Evolutionary conservation across 306 rosid species (phyloP), one percentile per base, ranked within the genome.

Genomic region (Styphnolobium japonicum): DNA sequence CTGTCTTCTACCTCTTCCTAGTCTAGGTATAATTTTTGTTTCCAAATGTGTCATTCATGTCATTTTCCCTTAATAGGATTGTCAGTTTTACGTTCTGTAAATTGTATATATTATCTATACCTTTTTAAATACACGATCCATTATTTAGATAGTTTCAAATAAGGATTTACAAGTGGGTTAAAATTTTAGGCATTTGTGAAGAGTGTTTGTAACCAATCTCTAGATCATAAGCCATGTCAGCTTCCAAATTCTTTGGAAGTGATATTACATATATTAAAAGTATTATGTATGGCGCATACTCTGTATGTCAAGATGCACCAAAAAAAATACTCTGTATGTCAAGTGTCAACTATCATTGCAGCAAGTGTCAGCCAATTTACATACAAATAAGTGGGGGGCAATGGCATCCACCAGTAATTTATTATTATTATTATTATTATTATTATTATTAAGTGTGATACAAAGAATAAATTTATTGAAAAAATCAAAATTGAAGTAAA

Each of bases 91-190:
- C 27, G 3, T 69, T 52, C 16, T 72, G 84, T 80, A 86, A 79
- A 71, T 76, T 91, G 76, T 86, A 81, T 86, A 63, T 76, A 87
- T 79, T 79, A 73, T 61, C 4, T 66, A 43, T 58, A 56, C 65
- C 72, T 25, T 74, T 40, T 74, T 29, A 75, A 63, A 69, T 56
- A 65, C 71, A 49, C 6, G 43, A 21, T 45, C 36, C 81, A 64
- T 62, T 71, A 68, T 61, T 79, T 78, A 3, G 8, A 51, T 46
- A 14, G 80, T 43, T 72, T 62, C 33, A 42, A 57, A 49, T 2
- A 51, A 43, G 56, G 57, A 57, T 72, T 76, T 71, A 3, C 61
- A 19, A 37, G 51, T 7, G 7, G 67, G 34, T 16, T 67, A 36
- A 19, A 4, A 21, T 19, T 19, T 10, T 10, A 10, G 61, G n/a